Evolutionary conservation across 805 yeast species (phyloP).

Genomic region (Lipomyces starkeyi): DNA sequence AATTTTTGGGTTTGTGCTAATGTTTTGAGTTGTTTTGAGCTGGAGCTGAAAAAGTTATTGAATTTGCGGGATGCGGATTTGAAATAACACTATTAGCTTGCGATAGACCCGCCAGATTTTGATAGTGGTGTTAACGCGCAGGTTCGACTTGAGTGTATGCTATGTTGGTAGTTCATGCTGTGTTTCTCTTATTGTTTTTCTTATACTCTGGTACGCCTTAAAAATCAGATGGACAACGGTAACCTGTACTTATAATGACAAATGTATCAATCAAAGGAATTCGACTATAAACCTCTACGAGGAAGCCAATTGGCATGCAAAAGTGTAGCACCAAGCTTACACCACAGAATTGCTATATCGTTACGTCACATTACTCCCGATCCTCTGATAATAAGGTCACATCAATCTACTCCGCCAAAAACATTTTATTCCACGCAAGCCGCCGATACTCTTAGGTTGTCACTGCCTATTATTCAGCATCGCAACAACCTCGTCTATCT

Average conservation of each 20-base stretch:
- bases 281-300: background rate
- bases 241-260: slow-evolving; percentile 1
- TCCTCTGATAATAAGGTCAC: background rate
- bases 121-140: background rate
- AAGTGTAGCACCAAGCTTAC: background rate
- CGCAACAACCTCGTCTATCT: slow-evolving; percentile 80
- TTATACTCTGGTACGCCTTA: background rate
- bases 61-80: background rate
- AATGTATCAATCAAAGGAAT: background rate
- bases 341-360: background rate
- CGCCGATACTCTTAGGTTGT: background rate
- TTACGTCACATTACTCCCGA: background rate
- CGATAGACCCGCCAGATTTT: background rate
- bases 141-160: background rate
- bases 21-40: background rate
- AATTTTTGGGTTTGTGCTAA: background rate
- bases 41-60: background rate
- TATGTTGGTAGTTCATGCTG: background rate
- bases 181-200: background rate
- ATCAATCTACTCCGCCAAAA: background rate
- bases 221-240: slow-evolving; percentile 1
- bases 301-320: background rate
- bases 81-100: background rate
- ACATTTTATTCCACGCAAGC: background rate
- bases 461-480: slow-evolving; percentile 45